Evolutionary conservation across 2,329 filamentous ascomycete species (phyloP), one percentile per base, ranked within the genome.

Genomic region (Rhynchosporium agropyri): DNA sequence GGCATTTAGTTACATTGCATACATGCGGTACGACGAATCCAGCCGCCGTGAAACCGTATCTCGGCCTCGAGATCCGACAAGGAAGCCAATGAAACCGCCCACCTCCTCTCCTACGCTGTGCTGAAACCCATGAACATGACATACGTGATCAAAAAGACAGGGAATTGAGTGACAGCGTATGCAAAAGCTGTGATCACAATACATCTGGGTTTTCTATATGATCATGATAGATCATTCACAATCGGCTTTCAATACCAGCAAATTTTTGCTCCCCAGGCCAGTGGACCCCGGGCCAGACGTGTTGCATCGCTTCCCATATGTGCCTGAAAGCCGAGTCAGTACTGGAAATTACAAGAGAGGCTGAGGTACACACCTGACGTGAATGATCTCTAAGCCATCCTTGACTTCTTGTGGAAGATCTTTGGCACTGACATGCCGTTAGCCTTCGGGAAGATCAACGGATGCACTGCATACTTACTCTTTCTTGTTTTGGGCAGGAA

Each of bases 381-480:
- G 90, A 67, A 96, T 84, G 74, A 99, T 97, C 74, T 94, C 86
- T 65, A 99, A 77, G 0, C 92, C 93, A 71, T 90, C 84, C 75
- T 88, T 89, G 56, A 99, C 95, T 79, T 99, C 95, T 67, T 89
- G 83, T 0, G 95, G 95, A 61, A 98, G 81, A 77, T 98, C 94
- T 76, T 90, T 90, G 63, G 90, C 89, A 74, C 73, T 74, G 46
- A 7, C 56, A 26, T 36, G 15, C 36, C 33, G 64, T 72, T 61
- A 72, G 66, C 54, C 49, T 36, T 45, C 48, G 26, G 20, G 9
- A 31, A 60, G 45, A 58, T 33, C 20, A 38, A 36, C 28, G 36
- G 46, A 31, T 45, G 55, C 26, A 20, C n/a, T 58, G 38, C 15
- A 45, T 53, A 58, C 71, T 68, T 70, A 72, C 73, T 99, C 95